Evolutionary conservation across 2,329 filamentous ascomycete genomes (phyloP).

Genomic region (Pseudocercospora fuligena): DNA sequence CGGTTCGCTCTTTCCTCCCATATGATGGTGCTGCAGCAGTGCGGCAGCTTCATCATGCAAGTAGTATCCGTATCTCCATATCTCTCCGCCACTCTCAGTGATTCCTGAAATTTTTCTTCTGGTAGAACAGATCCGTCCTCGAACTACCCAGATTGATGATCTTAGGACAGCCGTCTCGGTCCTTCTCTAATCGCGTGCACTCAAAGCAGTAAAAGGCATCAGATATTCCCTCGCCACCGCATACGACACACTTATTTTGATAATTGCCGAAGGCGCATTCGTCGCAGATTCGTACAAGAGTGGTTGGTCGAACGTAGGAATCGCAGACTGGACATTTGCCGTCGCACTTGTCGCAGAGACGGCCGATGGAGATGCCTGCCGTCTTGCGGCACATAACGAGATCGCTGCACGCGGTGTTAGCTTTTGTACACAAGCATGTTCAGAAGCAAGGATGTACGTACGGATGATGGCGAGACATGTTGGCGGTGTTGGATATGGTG

Average conservation of each 20-base stretch:
- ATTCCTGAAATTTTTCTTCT: conserved; percentile 74
- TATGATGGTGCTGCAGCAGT: background rate
- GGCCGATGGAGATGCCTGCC: conserved; percentile 94
- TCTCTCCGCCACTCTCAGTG: conserved; percentile 43
- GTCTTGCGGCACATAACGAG: conserved; percentile 99
- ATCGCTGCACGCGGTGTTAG: conserved; percentile 62
- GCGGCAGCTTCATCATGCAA: background rate
- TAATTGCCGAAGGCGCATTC: conserved; percentile 99
- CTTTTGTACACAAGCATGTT: conserved; percentile 20
- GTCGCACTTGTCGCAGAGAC: conserved; percentile 99
- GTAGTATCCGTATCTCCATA: background rate
- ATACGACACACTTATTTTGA: conserved; percentile 99
- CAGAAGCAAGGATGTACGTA: conserved; percentile 53
- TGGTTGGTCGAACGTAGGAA: conserved; percentile 96
- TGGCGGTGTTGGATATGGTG: conserved; percentile 30
- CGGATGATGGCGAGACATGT: conserved; percentile 94
- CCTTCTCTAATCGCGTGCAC: conserved; percentile 95
- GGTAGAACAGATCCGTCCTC: conserved; percentile 85
- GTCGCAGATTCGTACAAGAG: conserved; percentile 96
- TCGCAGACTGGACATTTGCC: conserved; percentile 99
- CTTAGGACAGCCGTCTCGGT: conserved; percentile 96
- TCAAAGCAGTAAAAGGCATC: conserved; percentile 99
- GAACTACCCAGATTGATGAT: conserved; percentile 98
- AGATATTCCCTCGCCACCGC: conserved; percentile 95
- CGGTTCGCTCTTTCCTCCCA: background rate